Percentiles rank a stretch among this genome's conserved stretches.
These are phyloP conservation scores for Desmodesmus armatus DNA, from an alignment of 139 green algal genomes.

Conservation along the genomic window DNA sequence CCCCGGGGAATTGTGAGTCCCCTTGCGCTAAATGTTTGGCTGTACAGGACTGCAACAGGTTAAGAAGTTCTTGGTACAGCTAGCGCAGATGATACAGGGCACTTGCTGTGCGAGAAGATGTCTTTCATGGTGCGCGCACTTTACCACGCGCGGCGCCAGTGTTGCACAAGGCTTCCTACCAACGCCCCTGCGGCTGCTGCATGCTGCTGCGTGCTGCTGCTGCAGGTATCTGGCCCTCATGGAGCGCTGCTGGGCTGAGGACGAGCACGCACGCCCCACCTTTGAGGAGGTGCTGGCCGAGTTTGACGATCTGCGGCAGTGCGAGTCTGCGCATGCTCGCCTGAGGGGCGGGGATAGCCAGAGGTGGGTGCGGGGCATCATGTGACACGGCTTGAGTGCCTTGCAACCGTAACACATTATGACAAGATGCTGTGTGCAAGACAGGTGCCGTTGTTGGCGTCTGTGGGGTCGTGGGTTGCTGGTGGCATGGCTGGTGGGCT, in stretches of 20 bases:
- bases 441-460: not conserved
- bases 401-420: not conserved
- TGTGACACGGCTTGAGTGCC: not conserved
- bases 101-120: not conserved
- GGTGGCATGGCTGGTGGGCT: not conserved
- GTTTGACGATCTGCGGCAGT: conserved; percentile 52
- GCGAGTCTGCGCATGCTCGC: not conserved
- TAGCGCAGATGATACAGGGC: too few relatives aligned
- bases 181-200: not conserved
- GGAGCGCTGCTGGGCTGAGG: conserved; percentile 75
- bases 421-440: not conserved
- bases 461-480: not conserved
- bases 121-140: too few relatives aligned
- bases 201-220: not conserved
- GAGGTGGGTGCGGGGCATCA: not conserved
- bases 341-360: not conserved
- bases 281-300: conserved; percentile 73
- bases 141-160: too few relatives aligned
- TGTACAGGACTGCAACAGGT: too few relatives aligned
- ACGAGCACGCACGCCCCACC: conserved; percentile 53
- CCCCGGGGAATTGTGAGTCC: too few relatives aligned
- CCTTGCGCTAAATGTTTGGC: too few relatives aligned
- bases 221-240: conserved; percentile 76
- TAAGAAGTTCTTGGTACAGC: too few relatives aligned
- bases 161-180: too few relatives aligned